phyloP scores from a whole-genome alignment of 306 rosid species.

The Casuarina cunninghamiana region DNA sequence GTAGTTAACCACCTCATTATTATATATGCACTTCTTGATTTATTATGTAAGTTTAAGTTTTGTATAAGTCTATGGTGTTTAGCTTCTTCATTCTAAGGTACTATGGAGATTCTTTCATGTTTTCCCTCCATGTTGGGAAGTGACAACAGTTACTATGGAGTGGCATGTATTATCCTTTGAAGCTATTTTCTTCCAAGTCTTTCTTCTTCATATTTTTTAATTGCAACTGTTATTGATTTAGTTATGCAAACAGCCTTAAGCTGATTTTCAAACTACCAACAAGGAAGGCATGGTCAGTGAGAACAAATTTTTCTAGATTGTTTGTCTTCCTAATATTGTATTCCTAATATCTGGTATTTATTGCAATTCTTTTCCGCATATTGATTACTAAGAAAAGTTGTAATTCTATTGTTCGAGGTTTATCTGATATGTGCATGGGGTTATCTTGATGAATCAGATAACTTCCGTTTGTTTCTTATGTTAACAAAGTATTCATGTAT shows the following conservation, averaged over 20 bases:
- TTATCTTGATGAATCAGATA: background rate
- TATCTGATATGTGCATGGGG: background rate
- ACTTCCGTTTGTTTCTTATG: background rate
- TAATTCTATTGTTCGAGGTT: background rate
- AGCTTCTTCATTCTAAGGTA: slow-evolving; percentile 15
- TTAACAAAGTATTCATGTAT: background rate
- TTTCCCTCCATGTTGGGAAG: background rate
- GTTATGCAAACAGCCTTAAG: background rate
- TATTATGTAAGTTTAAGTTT: background rate
- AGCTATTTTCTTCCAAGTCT: background rate
- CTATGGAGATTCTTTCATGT: background rate
- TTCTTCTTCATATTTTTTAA: background rate
- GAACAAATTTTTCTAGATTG: background rate
- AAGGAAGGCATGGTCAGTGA: background rate
- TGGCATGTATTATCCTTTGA: background rate
- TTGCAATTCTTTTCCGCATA: background rate
- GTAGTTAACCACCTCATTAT: background rate
- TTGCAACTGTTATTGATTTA: background rate
- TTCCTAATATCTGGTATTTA: background rate
- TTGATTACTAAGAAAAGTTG: background rate
- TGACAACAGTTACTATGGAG: background rate
- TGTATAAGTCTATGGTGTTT: background rate
- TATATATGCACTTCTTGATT: background rate
- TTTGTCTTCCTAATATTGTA: no score
- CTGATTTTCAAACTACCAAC: background rate